Evolutionary conservation across 164 flowering plant species (phyloP), one percentile per base, ranked within the genome.

Genomic region (Vitis rotundifolia): DNA sequence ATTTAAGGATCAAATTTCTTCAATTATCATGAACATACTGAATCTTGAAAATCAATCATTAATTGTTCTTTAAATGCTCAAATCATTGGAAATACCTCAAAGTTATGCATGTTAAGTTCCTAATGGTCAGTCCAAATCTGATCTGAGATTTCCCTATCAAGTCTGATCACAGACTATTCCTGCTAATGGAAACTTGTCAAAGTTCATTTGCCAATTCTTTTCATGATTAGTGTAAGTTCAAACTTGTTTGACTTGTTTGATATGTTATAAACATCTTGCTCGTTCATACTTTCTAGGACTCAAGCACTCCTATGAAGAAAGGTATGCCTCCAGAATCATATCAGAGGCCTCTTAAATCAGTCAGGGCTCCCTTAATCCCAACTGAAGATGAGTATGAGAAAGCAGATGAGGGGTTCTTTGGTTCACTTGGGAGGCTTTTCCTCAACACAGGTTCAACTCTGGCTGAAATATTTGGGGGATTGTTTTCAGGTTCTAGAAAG

Each of bases 361-460:
- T 79, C 11, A 74, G 85, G 71, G 84, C 86, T 0, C 82, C 89
- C 1, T 53, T 84, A 31, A 83, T 86, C 60, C 91, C 89, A 13
- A 14, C 67, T 8, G 86, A 83, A 71, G 78, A 82, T 63, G 90
- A 87, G 63, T 58, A 60, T 7, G 90, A 86, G 54, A 78, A 64
- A 67, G 70, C 70, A 61, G 86, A 87, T 11, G 91, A 86, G 29
- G 87, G 90, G 49, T 76, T 87, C 58, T 80, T 87, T 37, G 64
- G 76, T 72, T 87, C 89, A 16, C 14, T 87, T 7, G 88, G 87
- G 11, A 83, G 67, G 75, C 87, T 87, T 29, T 64, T 86, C 29
- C 9, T 80, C 29, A 79, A 83, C 70, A 74, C 85, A 2, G 78
- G 82, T 37, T 79, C 91, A 31, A 60, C 83, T 44, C 63, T 71